Base-by-base conservation (phyloP, 192 early-diverging fungal genomes). In the Umbelopsis sp. region DNA sequence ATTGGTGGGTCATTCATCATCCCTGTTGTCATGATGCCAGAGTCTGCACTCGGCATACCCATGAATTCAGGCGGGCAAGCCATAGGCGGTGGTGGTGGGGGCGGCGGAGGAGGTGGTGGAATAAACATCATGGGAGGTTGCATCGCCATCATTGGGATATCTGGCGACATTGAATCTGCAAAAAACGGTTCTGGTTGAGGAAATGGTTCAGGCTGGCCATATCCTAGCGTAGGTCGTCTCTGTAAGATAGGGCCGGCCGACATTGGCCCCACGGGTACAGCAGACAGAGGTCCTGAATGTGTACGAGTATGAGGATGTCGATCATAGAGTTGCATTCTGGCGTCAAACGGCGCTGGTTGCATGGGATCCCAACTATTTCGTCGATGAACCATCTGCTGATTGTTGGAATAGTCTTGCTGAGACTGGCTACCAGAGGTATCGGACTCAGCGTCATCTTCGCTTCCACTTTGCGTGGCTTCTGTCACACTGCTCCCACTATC, bases 221-320 rank as follows among this genome's bases (percentile, higher is more conserved):
- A 61, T 11, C 16, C 13, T 11, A 61, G 27, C 1, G 55, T 61
- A 16, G 55, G 25, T 35, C 33, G 55, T 33, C 30, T 22, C 18
- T 35, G 55, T 4, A 61, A 18, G 15, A 61, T 33, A 37, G 55
- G 55, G 33, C 55, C 55, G 15, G 55, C 55, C 4, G 55, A 61
- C 27, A 25, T 61, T 13, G 37, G 37, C 5, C 37, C 37, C 10
- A 41, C 37, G 10, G 55, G 55, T 13, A 23, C 55, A 22, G 55
- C 55, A 15, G 55, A 61, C 27, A 25, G 37, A 3, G 55, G 55
- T 15, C 55, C 55, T 2, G 55, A 61, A 8, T 61, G 55, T 35
- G 55, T 61, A 35, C 55, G 55, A 27, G 33, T 35, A 61, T 61
- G 55, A 35, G 55, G 55, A 61, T 61, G 30, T 61, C 55, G 55